phyloP scores from a whole-genome alignment of 495 filamentous ascomycete genomes.

The Bacidia rubella region DNA sequence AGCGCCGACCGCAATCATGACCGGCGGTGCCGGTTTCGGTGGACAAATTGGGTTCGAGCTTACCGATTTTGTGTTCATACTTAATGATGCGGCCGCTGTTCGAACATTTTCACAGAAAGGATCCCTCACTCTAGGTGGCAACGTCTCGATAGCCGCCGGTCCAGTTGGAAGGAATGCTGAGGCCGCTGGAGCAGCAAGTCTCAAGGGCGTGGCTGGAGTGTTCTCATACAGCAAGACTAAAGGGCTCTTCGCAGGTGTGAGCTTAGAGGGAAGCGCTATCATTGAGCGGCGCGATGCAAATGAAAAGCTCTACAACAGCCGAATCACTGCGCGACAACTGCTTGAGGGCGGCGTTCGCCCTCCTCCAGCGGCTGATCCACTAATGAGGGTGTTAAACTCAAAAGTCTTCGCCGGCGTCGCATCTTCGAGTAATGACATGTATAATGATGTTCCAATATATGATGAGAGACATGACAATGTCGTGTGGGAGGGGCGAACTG shows the following conservation, averaged over 20 bases:
- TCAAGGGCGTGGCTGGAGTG: slow-evolving; percentile 77
- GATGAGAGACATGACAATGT: slow-evolving; percentile 78
- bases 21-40: slow-evolving; percentile 83
- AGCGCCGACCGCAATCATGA: slow-evolving; percentile 83
- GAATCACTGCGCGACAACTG: slow-evolving; percentile 67
- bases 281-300: slow-evolving; percentile 94
- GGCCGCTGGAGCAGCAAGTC: slow-evolving; percentile 84
- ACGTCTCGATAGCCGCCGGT: slow-evolving; percentile 90
- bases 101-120: slow-evolving; percentile 90
- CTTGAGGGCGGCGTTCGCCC: slow-evolving; percentile 65
- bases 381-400: slow-evolving; percentile 73
- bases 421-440: slow-evolving; percentile 51
- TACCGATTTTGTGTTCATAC: slow-evolving; percentile 97
- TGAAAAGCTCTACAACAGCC: slow-evolving; percentile 80
- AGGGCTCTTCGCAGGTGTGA: slow-evolving; percentile 90
- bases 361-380: slow-evolving; percentile 67
- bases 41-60: slow-evolving; percentile 96
- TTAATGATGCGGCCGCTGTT: slow-evolving; percentile 85
- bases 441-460: slow-evolving; percentile 91
- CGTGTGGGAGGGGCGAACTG: slow-evolving; percentile 78
- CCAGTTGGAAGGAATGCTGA: slow-evolving; percentile 92
- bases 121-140: slow-evolving; percentile 82
- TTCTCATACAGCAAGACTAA: slow-evolving; percentile 98
- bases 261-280: slow-evolving; percentile 78
- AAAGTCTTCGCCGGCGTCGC: slow-evolving; percentile 63